phyloP scores from a whole-genome alignment of 148 eudicot genomes.

The Cornus controversa region DNA sequence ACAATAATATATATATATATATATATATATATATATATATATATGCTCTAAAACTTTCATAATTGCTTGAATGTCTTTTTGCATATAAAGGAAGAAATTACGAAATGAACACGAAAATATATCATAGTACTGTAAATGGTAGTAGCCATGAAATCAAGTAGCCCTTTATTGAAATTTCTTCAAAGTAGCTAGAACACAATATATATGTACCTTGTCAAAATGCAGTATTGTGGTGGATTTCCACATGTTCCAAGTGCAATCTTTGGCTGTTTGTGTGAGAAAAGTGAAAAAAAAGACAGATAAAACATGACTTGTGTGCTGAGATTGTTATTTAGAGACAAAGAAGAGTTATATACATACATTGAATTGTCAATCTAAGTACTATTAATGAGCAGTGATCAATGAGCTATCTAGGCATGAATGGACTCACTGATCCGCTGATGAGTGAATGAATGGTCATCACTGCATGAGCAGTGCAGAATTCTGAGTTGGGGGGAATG shows the following conservation, averaged over 20 bases:
- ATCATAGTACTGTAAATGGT: background rate
- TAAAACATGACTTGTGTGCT: background rate
- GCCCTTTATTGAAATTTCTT: background rate
- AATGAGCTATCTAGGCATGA: background rate
- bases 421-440: background rate
- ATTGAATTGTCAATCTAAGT: background rate
- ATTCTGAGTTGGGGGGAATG: constrained; percentile 80
- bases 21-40: too few relatives aligned
- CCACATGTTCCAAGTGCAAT: background rate
- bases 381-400: background rate
- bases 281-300: background rate
- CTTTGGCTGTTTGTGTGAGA: background rate
- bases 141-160: background rate
- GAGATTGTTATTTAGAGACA: background rate
- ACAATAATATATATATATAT: too few relatives aligned
- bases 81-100: background rate
- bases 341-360: background rate
- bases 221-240: background rate
- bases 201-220: background rate
- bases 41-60: too few relatives aligned
- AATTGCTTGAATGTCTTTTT: too few relatives aligned
- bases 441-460: background rate
- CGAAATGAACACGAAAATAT: background rate
- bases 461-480: background rate
- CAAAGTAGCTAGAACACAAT: background rate